Conservation (phyloP, 768 basidiomycete genomes). For the Cystofilobasidium ferigula region DNA sequence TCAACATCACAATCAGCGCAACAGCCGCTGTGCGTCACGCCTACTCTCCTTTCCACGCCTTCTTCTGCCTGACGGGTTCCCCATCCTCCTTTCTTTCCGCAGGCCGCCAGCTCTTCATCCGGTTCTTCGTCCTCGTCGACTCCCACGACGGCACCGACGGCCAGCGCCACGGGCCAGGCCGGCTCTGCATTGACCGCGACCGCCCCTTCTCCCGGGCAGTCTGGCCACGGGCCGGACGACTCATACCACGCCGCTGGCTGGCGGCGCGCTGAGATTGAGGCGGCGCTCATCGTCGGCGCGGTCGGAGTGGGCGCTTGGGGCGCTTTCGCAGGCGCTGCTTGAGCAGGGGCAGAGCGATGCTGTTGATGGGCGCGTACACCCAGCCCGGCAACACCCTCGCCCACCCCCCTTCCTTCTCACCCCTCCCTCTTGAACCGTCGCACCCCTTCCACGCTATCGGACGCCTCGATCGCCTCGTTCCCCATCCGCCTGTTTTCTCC, state of each 20-base stretch:
- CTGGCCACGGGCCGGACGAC: neutral
- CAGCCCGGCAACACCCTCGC: too few species aligned
- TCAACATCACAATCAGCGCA: slow-evolving; percentile 6
- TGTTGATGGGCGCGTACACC: too few species aligned
- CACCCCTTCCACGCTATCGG: too few species aligned
- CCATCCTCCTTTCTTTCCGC: neutral
- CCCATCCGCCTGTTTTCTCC: too few species aligned
- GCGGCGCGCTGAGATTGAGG: neutral
- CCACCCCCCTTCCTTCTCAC: too few species aligned
- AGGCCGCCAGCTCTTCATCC: neutral
- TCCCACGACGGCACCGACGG: slow-evolving; percentile 11
- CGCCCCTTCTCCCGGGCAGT: neutral
- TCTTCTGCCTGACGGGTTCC: neutral
- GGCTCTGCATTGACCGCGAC: slow-evolving; percentile 5
- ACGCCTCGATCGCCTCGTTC: too few species aligned
- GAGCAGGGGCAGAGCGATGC: too few species aligned
- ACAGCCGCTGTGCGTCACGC: neutral
- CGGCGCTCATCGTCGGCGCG: neutral
- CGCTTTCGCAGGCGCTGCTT: neutral
- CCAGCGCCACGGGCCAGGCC: slow-evolving; percentile 9
- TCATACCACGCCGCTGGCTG: neutral
- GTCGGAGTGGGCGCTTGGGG: neutral
- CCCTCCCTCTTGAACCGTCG: too few species aligned
- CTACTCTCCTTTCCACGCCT: too few species aligned
- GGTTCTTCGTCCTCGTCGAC: slow-evolving; percentile 1